A percentile compares a stretch with the other conserved stretches of the same genome.
Conservation (phyloP, 2,329 filamentous ascomycete genomes). For the Apiospora marii region DNA sequence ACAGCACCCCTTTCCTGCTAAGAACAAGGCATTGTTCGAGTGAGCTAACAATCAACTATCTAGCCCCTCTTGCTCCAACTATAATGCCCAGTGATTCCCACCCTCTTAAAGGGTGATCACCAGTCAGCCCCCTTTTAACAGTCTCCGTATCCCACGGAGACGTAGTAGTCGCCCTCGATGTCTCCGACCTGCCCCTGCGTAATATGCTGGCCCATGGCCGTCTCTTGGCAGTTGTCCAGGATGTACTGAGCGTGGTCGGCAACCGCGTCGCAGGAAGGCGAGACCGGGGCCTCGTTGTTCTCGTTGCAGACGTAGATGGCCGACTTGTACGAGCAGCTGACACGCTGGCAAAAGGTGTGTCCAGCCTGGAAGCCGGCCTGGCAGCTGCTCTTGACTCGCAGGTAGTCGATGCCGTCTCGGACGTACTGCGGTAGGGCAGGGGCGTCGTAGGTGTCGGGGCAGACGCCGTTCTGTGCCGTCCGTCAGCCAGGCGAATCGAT, state of each 20-base stretch:
- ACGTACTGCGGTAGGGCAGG: background rate
- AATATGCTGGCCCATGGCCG: no score
- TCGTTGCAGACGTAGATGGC: constrained; percentile 22
- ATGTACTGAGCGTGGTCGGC: background rate
- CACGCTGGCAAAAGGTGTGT: background rate
- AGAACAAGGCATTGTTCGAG: no score
- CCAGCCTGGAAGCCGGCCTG: background rate
- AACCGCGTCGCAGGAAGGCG: background rate
- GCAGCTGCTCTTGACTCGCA: background rate
- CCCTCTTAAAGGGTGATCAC: no score
- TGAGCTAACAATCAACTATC: background rate
- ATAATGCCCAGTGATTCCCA: no score
- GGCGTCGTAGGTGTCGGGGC: background rate
- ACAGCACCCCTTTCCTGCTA: background rate
- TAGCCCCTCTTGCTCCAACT: no score
- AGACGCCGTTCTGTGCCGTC: background rate
- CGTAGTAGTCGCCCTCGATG: background rate
- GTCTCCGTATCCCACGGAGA: background rate
- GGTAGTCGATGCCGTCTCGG: background rate
- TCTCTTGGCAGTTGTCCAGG: background rate
- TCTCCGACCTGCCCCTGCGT: background rate
- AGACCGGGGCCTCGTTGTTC: background rate
- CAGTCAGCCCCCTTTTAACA: background rate
- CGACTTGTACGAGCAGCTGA: constrained; percentile 21
- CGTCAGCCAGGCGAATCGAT: background rate